Evolutionary conservation across 179 eudicot species (phyloP).

Genomic region (Spinacia oleracea): DNA sequence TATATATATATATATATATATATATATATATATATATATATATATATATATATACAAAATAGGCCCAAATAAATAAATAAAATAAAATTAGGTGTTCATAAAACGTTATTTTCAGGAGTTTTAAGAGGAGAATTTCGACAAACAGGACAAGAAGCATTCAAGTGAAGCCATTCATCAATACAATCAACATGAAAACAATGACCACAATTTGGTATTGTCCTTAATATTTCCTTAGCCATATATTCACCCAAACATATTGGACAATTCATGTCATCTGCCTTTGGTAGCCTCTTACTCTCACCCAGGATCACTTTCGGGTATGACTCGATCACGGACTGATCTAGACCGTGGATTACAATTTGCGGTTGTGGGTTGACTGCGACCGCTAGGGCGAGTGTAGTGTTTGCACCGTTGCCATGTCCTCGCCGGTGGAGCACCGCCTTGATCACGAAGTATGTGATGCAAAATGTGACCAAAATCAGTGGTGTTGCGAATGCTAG

Average conservation of each 20-base stretch:
- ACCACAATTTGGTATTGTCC: constrained; percentile 28
- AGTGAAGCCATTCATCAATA: constrained; percentile 38
- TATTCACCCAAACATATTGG: constrained; percentile 42
- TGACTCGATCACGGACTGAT: constrained; percentile 29
- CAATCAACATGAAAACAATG: constrained; percentile 44
- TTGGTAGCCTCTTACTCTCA: constrained; percentile 33
- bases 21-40: no score
- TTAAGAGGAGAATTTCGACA: constrained; percentile 33
- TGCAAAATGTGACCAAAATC: constrained; percentile 11
- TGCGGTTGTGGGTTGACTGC: constrained; percentile 6
- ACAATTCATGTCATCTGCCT: constrained; percentile 34
- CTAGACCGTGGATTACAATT: constrained; percentile 9
- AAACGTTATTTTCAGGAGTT: neutral
- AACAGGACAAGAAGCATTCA: constrained; percentile 38
- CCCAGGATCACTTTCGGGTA: constrained; percentile 34
- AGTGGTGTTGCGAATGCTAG: constrained; percentile 33
- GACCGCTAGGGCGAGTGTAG: neutral
- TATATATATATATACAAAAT: neutral
- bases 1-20: no score
- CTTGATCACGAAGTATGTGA: constrained; percentile 15
- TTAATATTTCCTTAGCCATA: constrained; percentile 28
- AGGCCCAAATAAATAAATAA: no score
- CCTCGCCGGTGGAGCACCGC: constrained; percentile 6
- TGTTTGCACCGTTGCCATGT: no score
- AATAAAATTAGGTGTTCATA: no score